Evolutionary conservation across 208 protist genomes (phyloP).

Genomic region (Wallacemonas sp.): DNA sequence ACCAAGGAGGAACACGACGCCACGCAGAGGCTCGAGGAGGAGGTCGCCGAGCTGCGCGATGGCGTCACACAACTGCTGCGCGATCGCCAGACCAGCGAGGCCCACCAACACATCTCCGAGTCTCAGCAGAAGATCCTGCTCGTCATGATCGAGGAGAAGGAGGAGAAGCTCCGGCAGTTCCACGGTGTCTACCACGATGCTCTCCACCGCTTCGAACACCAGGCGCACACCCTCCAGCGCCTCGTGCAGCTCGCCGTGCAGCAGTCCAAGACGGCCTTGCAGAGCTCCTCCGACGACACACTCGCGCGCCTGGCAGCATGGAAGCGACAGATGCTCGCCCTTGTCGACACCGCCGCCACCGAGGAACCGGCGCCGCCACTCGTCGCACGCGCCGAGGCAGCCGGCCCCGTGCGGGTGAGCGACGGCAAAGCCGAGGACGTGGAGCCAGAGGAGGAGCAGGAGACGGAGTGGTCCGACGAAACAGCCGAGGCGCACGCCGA

Average conservation of each 20-base stretch:
- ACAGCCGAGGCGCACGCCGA: not conserved
- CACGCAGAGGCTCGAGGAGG: conserved; percentile 58
- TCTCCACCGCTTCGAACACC: conserved; percentile 68
- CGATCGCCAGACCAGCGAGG: conserved; percentile 67
- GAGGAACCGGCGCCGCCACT: not conserved
- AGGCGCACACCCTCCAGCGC: conserved; percentile 55
- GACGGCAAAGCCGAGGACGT: not conserved
- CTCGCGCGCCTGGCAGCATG: conserved; percentile 52
- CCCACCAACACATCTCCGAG: conserved; percentile 75
- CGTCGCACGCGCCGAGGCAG: no score
- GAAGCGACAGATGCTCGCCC: conserved; percentile 35
- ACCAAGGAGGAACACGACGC: conserved; percentile 82
- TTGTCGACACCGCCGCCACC: conserved; percentile 28
- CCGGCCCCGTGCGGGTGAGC: not conserved
- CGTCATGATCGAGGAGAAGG: conserved; percentile 71
- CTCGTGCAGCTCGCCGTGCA: conserved; percentile 57
- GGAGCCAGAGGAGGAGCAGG: not conserved
- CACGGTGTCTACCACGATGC: conserved; percentile 79
- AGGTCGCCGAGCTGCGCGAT: conserved; percentile 50
- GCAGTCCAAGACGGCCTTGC: conserved; percentile 35
- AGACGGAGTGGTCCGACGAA: not conserved
- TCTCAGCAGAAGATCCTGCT: conserved; percentile 74
- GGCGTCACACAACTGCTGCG: conserved; percentile 62
- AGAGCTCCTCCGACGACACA: conserved; percentile 33
- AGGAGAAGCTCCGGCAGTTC: conserved; percentile 63